Percentiles rank a stretch among this genome's conserved stretches.
Conservation (phyloP, 805 yeast species). For the Saccharomyces mikatae region DNA sequence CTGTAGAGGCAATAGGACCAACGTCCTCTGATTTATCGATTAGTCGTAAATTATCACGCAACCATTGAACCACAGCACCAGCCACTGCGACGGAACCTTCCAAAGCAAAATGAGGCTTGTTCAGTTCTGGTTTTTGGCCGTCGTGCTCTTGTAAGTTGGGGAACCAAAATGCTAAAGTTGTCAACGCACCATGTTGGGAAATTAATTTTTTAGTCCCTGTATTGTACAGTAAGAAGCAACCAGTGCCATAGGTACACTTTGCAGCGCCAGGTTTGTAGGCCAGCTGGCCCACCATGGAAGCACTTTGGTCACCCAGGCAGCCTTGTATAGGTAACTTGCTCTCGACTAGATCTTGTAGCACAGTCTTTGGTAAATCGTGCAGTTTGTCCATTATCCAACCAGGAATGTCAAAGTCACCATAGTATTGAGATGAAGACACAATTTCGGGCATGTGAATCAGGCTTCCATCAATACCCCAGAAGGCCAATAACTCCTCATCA, state of each 20-base stretch:
- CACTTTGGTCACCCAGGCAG: constrained; percentile 89
- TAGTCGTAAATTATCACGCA: constrained; percentile 79
- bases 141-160: constrained; percentile 47
- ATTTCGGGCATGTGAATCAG: constrained; percentile 67
- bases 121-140: constrained; percentile 20
- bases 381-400: constrained; percentile 27
- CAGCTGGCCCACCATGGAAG: constrained; percentile 87
- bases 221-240: constrained; percentile 83
- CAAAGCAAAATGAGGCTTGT: constrained; percentile 72
- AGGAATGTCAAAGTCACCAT: constrained; percentile 65
- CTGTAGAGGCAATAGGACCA: constrained; percentile 83
- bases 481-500: constrained; percentile 64
- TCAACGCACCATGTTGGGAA: constrained; percentile 72
- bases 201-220: constrained; percentile 69
- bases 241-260: constrained; percentile 94
- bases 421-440: constrained; percentile 67
- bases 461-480: constrained; percentile 70
- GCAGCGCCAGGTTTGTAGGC: constrained; percentile 81
- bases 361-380: constrained; percentile 10
- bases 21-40: constrained; percentile 78
- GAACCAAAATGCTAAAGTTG: constrained; percentile 88
- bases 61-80: constrained; percentile 90
- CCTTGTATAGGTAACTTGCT: constrained; percentile 72
- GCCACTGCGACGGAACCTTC: constrained; percentile 97
- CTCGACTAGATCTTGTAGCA: constrained; percentile 42